Percentiles rank a stretch among this genome's conserved stretches.
phyloP scores from a whole-genome alignment of 805 yeast genomes.

The Debaryomyces castellii region DNA sequence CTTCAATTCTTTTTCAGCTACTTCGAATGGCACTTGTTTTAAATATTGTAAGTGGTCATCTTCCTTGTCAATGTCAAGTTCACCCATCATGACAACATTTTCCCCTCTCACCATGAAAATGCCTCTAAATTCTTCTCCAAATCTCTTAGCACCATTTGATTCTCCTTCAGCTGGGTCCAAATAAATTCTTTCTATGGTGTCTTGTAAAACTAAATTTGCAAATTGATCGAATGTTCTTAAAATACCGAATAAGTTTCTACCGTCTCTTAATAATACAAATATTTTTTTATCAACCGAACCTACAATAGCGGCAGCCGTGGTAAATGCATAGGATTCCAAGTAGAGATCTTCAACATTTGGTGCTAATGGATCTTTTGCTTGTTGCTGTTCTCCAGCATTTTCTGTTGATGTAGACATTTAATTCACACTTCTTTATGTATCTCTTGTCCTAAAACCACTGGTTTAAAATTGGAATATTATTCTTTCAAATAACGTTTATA shows the following conservation, averaged over 20 bases:
- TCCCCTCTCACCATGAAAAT: constrained; percentile 92
- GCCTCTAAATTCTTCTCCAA: constrained; percentile 77
- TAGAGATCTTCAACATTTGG: constrained; percentile 56
- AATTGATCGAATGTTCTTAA: constrained; percentile 94
- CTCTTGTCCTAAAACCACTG: not conserved
- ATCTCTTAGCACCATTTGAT: constrained; percentile 36
- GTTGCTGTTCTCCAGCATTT: constrained; percentile 8
- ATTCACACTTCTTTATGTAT: not conserved
- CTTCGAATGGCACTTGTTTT: constrained; percentile 58
- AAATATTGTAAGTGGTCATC: constrained; percentile 62
- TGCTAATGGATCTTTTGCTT: constrained; percentile 14
- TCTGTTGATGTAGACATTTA: constrained; percentile 8
- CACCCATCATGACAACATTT: constrained; percentile 91
- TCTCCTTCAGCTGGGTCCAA: constrained; percentile 39
- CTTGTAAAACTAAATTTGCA: constrained; percentile 90
- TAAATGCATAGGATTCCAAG: constrained; percentile 77
- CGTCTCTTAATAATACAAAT: constrained; percentile 85
- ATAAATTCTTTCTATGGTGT: constrained; percentile 82
- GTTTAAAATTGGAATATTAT: not conserved
- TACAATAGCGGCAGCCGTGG: constrained; percentile 87
- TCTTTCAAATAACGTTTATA: not conserved
- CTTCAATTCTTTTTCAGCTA: constrained; percentile 51
- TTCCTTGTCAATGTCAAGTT: constrained; percentile 84
- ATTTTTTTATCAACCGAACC: constrained; percentile 84
- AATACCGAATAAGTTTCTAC: constrained; percentile 83